Percentiles rank a stretch among this genome's conserved stretches.
phyloP scores from a whole-genome alignment of 495 filamentous ascomycete genomes.

The Trypethelium eluteriae region DNA sequence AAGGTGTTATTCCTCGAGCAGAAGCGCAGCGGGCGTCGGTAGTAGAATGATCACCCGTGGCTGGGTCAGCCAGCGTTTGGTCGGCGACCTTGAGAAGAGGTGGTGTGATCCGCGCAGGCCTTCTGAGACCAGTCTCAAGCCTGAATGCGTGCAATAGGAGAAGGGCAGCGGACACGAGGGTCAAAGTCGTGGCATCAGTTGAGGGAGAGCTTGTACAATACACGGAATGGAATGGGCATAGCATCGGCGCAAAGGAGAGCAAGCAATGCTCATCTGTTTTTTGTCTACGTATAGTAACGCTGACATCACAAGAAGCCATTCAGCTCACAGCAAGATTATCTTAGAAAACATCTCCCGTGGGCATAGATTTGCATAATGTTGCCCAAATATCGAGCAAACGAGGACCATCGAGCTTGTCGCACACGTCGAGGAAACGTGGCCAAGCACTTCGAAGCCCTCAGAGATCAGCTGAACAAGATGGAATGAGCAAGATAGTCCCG shows the following conservation, averaged over 20 bases:
- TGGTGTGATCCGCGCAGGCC: not conserved
- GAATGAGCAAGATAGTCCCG: not conserved
- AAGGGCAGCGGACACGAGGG: too few relatives aligned
- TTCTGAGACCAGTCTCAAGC: too few relatives aligned
- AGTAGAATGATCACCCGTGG: not conserved
- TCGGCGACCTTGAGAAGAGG: not conserved
- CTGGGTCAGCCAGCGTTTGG: not conserved
- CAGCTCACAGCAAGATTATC: not conserved
- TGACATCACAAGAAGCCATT: not conserved
- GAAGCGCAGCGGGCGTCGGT: conserved; percentile 46
- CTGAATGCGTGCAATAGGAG: too few relatives aligned
- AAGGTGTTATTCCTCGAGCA: conserved; percentile 89
- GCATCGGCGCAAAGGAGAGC: not conserved
- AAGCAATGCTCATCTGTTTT: not conserved
- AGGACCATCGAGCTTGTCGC: too few relatives aligned
- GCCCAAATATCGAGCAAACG: not conserved
- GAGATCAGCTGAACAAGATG: not conserved
- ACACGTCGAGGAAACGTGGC: too few relatives aligned
- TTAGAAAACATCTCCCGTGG: not conserved
- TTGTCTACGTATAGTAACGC: not conserved
- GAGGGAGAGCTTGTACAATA: not conserved
- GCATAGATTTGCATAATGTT: too few relatives aligned
- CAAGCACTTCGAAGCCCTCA: too few relatives aligned
- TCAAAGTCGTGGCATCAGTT: not conserved
- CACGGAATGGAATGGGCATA: not conserved